Conservation (phyloP, 148 eudicot species). For the Drosera capensis region DNA sequence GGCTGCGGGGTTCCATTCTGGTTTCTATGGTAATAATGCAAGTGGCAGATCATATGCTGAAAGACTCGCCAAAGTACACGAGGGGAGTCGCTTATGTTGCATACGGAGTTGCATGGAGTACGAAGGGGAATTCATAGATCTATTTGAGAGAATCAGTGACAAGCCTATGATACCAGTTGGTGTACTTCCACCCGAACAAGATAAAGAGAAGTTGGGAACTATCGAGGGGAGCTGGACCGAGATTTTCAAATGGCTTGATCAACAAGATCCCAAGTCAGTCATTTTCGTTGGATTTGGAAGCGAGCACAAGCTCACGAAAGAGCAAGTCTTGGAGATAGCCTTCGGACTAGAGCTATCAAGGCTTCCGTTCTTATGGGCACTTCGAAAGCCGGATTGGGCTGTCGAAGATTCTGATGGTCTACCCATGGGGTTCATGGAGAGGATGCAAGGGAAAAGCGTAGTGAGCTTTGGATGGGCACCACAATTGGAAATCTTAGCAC, state of each 20-base stretch:
- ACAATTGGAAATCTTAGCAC: slow-evolving; percentile 14
- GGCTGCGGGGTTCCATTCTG: slow-evolving; percentile 1
- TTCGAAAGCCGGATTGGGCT: slow-evolving; percentile 6
- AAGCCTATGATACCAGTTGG: slow-evolving; percentile 11
- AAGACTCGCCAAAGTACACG: slow-evolving; percentile 3
- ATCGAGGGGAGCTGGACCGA: slow-evolving; percentile 5
- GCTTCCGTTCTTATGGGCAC: slow-evolving; percentile 14
- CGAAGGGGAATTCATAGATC: slow-evolving; percentile 8
- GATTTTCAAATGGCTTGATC: slow-evolving; percentile 14
- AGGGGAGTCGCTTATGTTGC: neutral
- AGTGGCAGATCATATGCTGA: neutral
- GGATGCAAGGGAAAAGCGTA: slow-evolving; percentile 1
- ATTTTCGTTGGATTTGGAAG: slow-evolving; percentile 18
- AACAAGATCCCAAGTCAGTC: slow-evolving; percentile 6
- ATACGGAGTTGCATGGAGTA: slow-evolving; percentile 8
- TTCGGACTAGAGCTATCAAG: slow-evolving; percentile 9
- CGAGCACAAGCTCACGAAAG: slow-evolving; percentile 9
- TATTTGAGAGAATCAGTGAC: neutral
- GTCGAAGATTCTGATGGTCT: slow-evolving; percentile 2
- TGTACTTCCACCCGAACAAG: slow-evolving; percentile 6
- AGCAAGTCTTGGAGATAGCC: slow-evolving; percentile 11
- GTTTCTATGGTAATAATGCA: neutral
- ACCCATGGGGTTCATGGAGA: neutral
- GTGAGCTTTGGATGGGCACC: slow-evolving; percentile 20
- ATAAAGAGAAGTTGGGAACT: neutral